Evolutionary conservation across 1,284 basidiomycete species (phyloP).

Genomic region (Irpex sp.): DNA sequence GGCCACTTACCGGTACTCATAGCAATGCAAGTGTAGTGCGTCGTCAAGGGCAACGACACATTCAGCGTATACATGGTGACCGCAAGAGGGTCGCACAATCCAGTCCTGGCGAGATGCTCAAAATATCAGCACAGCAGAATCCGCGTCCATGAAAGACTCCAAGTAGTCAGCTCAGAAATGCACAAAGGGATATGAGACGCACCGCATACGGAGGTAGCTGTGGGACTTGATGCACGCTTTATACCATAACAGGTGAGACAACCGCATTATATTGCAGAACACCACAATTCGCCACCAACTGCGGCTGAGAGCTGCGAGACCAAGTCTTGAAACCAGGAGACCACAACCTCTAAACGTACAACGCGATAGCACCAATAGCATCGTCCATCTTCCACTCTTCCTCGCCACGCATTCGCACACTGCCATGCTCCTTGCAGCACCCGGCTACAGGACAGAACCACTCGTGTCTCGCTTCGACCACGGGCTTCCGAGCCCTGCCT

Average conservation of each 20-base stretch:
- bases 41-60: background rate
- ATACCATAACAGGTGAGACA: conserved; percentile 2
- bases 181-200: background rate
- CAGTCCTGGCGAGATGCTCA: background rate
- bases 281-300: background rate
- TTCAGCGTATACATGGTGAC: background rate
- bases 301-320: background rate
- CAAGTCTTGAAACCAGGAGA: background rate
- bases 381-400: conserved; percentile 42
- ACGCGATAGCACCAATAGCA: conserved; percentile 40
- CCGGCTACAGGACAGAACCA: conserved; percentile 63
- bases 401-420: conserved; percentile 34
- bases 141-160: background rate
- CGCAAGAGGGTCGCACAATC: background rate
- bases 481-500: conserved; percentile 29
- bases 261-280: background rate
- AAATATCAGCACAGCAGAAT: background rate
- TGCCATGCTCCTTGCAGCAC: conserved; percentile 52
- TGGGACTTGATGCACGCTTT: background rate
- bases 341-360: conserved; percentile 37
- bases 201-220: background rate
- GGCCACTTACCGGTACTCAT: too few relatives aligned
- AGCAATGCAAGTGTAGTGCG: background rate
- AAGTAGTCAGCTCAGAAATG: background rate
- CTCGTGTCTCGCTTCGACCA: conserved; percentile 44